Evolutionary conservation across 352 stramenopile genomes (phyloP), one percentile per base, ranked within the genome.

Genomic region (Globisporangium recalcitrans): DNA sequence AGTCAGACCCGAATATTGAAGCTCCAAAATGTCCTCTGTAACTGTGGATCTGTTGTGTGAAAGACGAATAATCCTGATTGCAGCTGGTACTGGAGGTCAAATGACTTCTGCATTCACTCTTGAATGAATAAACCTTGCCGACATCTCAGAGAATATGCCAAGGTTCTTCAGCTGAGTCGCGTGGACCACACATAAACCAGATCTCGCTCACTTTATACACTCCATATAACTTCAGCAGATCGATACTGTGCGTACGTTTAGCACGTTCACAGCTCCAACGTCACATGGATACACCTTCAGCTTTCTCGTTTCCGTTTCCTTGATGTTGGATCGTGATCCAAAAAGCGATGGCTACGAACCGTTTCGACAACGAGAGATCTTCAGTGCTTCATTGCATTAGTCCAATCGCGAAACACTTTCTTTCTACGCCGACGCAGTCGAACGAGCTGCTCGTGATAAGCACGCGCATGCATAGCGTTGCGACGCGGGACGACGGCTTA

Each of bases 141-240:
- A 29, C 21, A 51, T 27, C 19, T 49, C 44, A 51, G 44, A 27
- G 44, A 51, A 14, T 6, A 19, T 32, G 8, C n/a, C 16, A 54
- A 38, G 47, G 24, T 54, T 54, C 24, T 36, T 54, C 8, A 13
- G 1, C 5, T 11, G 16, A 21, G 2, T 22, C 4, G 26, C 5
- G 48, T 54, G 48, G 48, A 36, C 48, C 48, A 54, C 48, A 54
- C 14, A 54, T 53, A 53, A 53, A 53, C 47, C 47, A 53, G 47
- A 53, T 53, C 22, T 16, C 11, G 46, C 44, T 52, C 6, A 26
- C 27, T 24, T 38, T 11, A 5, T 56, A 56, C 13, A 4, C 19
- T 42, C 4, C 19, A 3, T 19, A 42, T 42, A 42, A 42, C 19
- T 42, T 42, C 34, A 42, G 14, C 5, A 19, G 14, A 29, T 29